These are phyloP conservation scores for Vigna trinervia DNA, from an alignment of 306 rosid genomes.

Conservation along the genomic window DNA sequence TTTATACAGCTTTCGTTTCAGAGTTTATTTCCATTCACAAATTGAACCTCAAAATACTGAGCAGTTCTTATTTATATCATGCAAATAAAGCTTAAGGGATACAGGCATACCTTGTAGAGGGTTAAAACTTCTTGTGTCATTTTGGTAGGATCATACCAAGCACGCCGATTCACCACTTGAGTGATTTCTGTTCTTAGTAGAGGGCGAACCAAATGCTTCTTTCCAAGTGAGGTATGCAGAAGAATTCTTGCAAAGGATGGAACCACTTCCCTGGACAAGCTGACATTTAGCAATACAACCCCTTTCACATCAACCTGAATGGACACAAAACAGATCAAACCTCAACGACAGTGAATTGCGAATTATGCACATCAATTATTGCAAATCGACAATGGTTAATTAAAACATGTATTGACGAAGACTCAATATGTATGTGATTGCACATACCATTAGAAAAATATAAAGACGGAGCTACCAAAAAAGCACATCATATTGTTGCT, in stretches of 20 bases:
- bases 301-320: slow-evolving; percentile 79
- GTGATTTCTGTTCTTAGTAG: slow-evolving; percentile 83
- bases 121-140: slow-evolving; percentile 72
- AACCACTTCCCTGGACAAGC: slow-evolving; percentile 89
- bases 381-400: slow-evolving; percentile 5
- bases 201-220: slow-evolving; percentile 92
- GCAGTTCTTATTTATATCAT: slow-evolving; percentile 27
- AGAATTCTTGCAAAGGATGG: slow-evolving; percentile 95
- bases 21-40: not conserved
- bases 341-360: not conserved
- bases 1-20: slow-evolving; percentile 3
- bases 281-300: slow-evolving; percentile 75
- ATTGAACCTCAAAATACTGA: slow-evolving; percentile 5
- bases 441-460: not conserved
- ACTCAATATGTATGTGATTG: slow-evolving; percentile 7
- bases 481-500: not conserved
- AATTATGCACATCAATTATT: not conserved
- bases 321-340: slow-evolving; percentile 5
- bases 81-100: slow-evolving; percentile 12
- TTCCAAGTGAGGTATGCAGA: slow-evolving; percentile 88
- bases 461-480: not conserved
- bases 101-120: slow-evolving; percentile 73
- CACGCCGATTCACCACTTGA: slow-evolving; percentile 89
- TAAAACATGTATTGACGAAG: slow-evolving; percentile 17
- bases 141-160: slow-evolving; percentile 87